A percentile compares a stretch with the other conserved stretches of the same genome.
Conservation (phyloP, 257 asterid species). For the Nicotiana benthamiana region DNA sequence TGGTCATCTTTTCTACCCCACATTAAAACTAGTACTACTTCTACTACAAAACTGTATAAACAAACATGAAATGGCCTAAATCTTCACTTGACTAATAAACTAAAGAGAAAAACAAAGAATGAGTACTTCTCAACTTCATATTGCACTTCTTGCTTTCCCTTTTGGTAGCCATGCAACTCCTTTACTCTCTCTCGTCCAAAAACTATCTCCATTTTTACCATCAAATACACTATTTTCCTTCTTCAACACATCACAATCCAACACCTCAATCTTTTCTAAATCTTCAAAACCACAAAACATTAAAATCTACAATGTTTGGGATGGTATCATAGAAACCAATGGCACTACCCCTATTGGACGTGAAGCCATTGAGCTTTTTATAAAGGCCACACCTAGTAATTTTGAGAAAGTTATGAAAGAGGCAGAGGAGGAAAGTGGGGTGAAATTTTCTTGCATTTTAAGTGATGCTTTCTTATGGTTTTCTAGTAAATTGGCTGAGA, state of each 20-base stretch:
- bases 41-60: not conserved
- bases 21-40: not conserved
- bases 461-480: conserved; percentile 66
- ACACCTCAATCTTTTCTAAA: conserved; percentile 10
- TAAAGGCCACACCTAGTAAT: conserved; percentile 43
- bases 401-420: conserved; percentile 33
- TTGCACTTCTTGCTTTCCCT: conserved; percentile 72
- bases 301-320: conserved; percentile 38
- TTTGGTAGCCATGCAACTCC: conserved; percentile 72
- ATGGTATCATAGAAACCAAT: conserved; percentile 33
- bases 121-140: conserved; percentile 22
- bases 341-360: conserved; percentile 28
- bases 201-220: conserved; percentile 37
- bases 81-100: not conserved
- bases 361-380: conserved; percentile 43
- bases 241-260: conserved; percentile 42
- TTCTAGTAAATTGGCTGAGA: conserved; percentile 44
- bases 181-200: conserved; percentile 35
- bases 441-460: conserved; percentile 36
- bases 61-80: not conserved
- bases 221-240: conserved; percentile 35
- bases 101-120: not conserved
- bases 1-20: not conserved
- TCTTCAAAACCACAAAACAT: conserved; percentile 15
- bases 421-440: conserved; percentile 41